Evolutionary conservation across 495 filamentous ascomycete species (phyloP).

Genomic region (Beverwykella pulmonaria): DNA sequence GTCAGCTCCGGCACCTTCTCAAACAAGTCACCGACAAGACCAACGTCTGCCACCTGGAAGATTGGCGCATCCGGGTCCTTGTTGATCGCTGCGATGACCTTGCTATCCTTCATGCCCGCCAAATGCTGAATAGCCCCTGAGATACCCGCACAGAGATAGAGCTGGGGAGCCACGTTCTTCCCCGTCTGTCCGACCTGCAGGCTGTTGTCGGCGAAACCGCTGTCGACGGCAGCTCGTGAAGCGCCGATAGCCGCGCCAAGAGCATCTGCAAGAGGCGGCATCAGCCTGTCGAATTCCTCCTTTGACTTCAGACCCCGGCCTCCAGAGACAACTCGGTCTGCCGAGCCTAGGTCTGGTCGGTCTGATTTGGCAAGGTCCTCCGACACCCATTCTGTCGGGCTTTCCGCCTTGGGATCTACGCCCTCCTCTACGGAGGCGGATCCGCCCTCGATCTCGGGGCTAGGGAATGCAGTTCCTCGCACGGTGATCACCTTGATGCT

Average conservation of each 20-base stretch:
- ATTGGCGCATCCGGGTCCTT: constrained; percentile 97
- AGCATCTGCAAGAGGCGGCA: constrained; percentile 86
- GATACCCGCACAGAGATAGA: constrained; percentile 95
- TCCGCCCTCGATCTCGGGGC: constrained; percentile 57
- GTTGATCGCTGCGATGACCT: constrained; percentile 98
- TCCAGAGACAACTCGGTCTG: constrained; percentile 85
- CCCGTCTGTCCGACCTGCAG: constrained; percentile 97
- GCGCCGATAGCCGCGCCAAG: constrained; percentile 93
- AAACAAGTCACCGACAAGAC: constrained; percentile 92
- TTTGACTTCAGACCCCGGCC: constrained; percentile 95
- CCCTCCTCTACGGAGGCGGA: constrained; percentile 65
- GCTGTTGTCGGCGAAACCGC: constrained; percentile 98
- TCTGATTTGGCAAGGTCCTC: constrained; percentile 92
- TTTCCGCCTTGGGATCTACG: constrained; percentile 71
- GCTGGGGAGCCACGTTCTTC: constrained; percentile 94
- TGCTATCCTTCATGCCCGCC: constrained; percentile 99
- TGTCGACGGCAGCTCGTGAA: constrained; percentile 92
- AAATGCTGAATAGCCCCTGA: constrained; percentile 97
- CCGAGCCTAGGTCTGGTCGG: constrained; percentile 91
- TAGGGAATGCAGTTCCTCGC: constrained; percentile 83
- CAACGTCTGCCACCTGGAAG: constrained; percentile 96
- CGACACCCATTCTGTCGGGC: constrained; percentile 82
- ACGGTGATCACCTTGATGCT: constrained; percentile 86
- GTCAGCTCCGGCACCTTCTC: constrained; percentile 94
- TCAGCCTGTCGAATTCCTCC: constrained; percentile 91